These are phyloP conservation scores for Corchorus olitorius DNA, from an alignment of 345 rosid species.

Conservation along the genomic window DNA sequence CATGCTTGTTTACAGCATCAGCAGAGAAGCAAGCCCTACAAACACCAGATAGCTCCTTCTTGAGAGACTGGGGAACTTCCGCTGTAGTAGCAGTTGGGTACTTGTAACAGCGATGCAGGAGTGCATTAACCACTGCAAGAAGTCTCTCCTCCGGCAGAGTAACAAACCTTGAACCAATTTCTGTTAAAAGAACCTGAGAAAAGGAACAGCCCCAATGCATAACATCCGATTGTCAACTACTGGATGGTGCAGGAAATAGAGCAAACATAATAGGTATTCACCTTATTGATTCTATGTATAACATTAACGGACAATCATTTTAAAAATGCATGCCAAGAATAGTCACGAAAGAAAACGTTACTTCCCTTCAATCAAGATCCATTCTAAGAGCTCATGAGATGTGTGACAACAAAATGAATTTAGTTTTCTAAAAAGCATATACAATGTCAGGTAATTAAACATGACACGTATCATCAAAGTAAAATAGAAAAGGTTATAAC, in stretches of 20 bases:
- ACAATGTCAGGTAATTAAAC: background rate
- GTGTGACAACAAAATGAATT: background rate
- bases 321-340: background rate
- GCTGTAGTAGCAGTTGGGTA: conserved; percentile 97
- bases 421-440: background rate
- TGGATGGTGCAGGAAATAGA: background rate
- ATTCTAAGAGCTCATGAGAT: background rate
- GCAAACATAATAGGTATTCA: background rate
- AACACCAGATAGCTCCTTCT: conserved; percentile 98
- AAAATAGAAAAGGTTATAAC: conserved; percentile 3
- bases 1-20: conserved; percentile 95
- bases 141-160: conserved; percentile 98
- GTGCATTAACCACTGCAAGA: conserved; percentile 93
- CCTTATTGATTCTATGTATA: background rate
- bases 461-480: background rate
- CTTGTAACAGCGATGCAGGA: conserved; percentile 98
- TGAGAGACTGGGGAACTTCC: conserved; percentile 97
- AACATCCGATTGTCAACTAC: conserved; percentile 14
- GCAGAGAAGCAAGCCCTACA: conserved; percentile 99
- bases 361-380: background rate
- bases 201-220: conserved; percentile 21
- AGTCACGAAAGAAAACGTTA: background rate
- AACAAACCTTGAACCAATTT: conserved; percentile 95
- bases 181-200: conserved; percentile 85
- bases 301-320: background rate